Conservation (phyloP, 1,284 basidiomycete species). For the Ustilago hordei region DNA sequence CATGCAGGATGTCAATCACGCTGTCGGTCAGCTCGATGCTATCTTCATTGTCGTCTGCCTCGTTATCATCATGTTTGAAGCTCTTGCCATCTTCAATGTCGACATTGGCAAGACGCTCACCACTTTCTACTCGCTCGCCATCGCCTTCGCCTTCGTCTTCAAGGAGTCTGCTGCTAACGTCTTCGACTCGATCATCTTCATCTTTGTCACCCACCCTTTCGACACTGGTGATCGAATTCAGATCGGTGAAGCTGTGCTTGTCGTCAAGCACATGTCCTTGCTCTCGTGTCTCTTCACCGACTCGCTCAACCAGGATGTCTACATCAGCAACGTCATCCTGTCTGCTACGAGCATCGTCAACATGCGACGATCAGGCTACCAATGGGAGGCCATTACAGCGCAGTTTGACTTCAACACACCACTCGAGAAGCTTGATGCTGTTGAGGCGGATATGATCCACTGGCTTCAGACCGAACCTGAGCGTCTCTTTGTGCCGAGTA, state of each 20-base stretch:
- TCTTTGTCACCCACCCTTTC: slow-evolving; percentile 67
- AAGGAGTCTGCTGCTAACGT: slow-evolving; percentile 66
- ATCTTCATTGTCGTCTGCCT: slow-evolving; percentile 56
- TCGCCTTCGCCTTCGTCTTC: slow-evolving; percentile 67
- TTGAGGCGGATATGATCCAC: slow-evolving; percentile 65
- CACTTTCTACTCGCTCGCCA: slow-evolving; percentile 66
- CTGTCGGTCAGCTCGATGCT: slow-evolving; percentile 60
- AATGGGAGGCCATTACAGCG: slow-evolving; percentile 61
- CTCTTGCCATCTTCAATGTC: slow-evolving; percentile 66
- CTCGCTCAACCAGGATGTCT: slow-evolving; percentile 61
- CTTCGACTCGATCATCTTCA: slow-evolving; percentile 68
- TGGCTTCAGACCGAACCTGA: slow-evolving; percentile 67
- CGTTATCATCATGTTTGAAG: slow-evolving; percentile 64
- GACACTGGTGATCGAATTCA: slow-evolving; percentile 65
- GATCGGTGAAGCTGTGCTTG: slow-evolving; percentile 53
- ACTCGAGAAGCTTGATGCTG: slow-evolving; percentile 62
- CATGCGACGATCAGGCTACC: slow-evolving; percentile 63
- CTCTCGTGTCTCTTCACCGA: slow-evolving; percentile 64
- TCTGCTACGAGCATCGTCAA: slow-evolving; percentile 61
- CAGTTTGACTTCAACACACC: slow-evolving; percentile 66
- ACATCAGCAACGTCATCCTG: slow-evolving; percentile 62
- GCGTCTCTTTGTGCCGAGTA: slow-evolving; percentile 63
- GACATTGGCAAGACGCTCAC: slow-evolving; percentile 61
- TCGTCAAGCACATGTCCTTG: slow-evolving; percentile 64
- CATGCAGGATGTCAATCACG: slow-evolving; percentile 67